These are phyloP conservation scores for Trametes hirsuta DNA, from an alignment of 1,284 basidiomycete species.

Conservation along the genomic window DNA sequence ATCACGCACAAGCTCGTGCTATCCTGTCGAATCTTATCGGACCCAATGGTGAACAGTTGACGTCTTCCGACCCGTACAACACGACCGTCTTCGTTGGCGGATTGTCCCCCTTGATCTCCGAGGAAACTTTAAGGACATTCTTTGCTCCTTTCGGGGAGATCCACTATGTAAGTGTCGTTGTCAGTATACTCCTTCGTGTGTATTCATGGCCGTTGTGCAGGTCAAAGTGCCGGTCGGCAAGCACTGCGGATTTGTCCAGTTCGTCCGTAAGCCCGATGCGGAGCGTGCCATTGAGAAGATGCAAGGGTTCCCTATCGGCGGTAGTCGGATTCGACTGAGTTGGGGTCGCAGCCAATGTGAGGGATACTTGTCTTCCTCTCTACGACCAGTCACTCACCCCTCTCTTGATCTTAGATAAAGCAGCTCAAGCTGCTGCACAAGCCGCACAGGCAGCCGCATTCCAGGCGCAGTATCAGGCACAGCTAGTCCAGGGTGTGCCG, in stretches of 20 bases:
- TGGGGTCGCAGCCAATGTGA: slow-evolving; percentile 92
- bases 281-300: slow-evolving; percentile 93
- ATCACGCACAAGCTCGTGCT: slow-evolving; percentile 77
- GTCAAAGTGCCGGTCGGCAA: slow-evolving; percentile 96
- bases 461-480: slow-evolving; percentile 51
- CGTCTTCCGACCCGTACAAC: slow-evolving; percentile 87
- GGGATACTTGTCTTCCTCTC: slow-evolving; percentile 30
- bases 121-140: slow-evolving; percentile 86
- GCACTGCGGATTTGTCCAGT: slow-evolving; percentile 96
- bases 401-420: slow-evolving; percentile 61
- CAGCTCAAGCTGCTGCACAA: slow-evolving; percentile 84
- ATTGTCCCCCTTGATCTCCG: slow-evolving; percentile 81
- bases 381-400: not conserved
- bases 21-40: slow-evolving; percentile 80
- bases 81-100: slow-evolving; percentile 94
- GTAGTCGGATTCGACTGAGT: slow-evolving; percentile 86
- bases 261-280: slow-evolving; percentile 89
- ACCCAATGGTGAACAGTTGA: slow-evolving; percentile 82
- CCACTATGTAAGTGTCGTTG: slow-evolving; percentile 65
- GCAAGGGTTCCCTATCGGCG: slow-evolving; percentile 94
- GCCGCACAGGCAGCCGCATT: slow-evolving; percentile 75
- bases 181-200: slow-evolving; percentile 5
- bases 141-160: slow-evolving; percentile 92
- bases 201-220: slow-evolving; percentile 40
- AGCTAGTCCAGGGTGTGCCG: slow-evolving; percentile 27